A percentile compares a stretch with the other conserved stretches of the same genome.
These are phyloP conservation scores for Ettlia oleoabundans DNA, from an alignment of 139 green algal species.

Conservation along the genomic window DNA sequence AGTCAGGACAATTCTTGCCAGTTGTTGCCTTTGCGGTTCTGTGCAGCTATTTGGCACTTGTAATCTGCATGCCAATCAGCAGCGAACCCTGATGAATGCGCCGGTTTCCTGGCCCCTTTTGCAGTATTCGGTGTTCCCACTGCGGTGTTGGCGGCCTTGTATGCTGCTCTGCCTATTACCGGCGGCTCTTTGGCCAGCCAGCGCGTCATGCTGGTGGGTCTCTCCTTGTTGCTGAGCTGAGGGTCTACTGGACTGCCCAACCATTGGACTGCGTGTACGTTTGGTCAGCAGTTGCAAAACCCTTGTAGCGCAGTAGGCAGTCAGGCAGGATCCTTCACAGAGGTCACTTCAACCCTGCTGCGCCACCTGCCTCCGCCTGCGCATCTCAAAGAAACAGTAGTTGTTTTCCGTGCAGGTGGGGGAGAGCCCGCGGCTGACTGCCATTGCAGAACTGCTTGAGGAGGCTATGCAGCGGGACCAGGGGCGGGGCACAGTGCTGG, in stretches of 20 bases:
- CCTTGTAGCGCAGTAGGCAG: too few relatives aligned
- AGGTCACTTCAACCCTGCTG: too few relatives aligned
- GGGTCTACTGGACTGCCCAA: not conserved
- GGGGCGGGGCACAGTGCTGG: conserved; percentile 63
- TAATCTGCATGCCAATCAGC: too few relatives aligned
- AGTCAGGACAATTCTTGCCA: too few relatives aligned
- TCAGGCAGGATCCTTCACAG: not conserved
- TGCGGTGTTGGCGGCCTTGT: conserved; percentile 74
- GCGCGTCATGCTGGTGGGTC: conserved; percentile 61
- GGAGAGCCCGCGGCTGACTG: conserved; percentile 61
- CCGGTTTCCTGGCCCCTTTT: not conserved
- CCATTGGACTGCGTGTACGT: not conserved
- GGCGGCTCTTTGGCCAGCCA: conserved; percentile 69
- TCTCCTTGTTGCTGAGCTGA: not conserved
- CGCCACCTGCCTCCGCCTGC: too few relatives aligned
- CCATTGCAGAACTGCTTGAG: conserved; percentile 84
- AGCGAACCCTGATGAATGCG: not conserved
- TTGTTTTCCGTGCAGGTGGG: conserved; percentile 56
- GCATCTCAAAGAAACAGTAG: too few relatives aligned
- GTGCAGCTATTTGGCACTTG: too few relatives aligned
- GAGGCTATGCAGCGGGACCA: conserved; percentile 60
- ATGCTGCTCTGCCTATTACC: conserved; percentile 72
- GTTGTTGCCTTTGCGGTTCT: too few relatives aligned
- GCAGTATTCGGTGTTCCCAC: conserved; percentile 69
- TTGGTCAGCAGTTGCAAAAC: not conserved